Conservation (phyloP, 192 early-diverging fungal genomes). For the Coemansia sp. region DNA sequence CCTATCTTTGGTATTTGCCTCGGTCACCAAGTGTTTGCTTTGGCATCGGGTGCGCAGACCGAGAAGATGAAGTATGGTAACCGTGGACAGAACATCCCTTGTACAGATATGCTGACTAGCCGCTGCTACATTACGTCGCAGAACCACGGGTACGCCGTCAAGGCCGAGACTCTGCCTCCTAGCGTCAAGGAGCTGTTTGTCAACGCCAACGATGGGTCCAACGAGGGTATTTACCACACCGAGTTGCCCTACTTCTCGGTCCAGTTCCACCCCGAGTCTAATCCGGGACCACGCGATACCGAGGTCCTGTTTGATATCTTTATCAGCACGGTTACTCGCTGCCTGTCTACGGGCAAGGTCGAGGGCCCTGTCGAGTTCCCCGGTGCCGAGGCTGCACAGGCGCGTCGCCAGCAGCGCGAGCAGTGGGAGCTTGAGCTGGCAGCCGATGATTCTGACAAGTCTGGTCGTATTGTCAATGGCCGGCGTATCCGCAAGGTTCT, state of each 20-base stretch:
- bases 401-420: conserved; percentile 35
- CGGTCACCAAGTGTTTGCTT: conserved; percentile 95
- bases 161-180: conserved; percentile 72
- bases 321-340: conserved; percentile 76
- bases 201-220: conserved; percentile 98
- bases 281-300: conserved; percentile 95
- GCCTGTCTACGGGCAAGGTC: conserved; percentile 68
- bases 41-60: conserved; percentile 92
- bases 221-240: conserved; percentile 96
- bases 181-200: conserved; percentile 85
- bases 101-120: conserved; percentile 92
- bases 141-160: conserved; percentile 98
- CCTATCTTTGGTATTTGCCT: conserved; percentile 99
- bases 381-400: conserved; percentile 54
- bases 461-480: conserved; percentile 58
- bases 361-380: conserved; percentile 75
- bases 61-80: conserved; percentile 99
- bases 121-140: conserved; percentile 99
- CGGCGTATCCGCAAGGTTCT: conserved; percentile 89
- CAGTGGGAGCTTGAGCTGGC: conserved; percentile 54
- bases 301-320: conserved; percentile 98
- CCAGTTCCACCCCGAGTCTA: conserved; percentile 99
- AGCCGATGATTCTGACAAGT: conserved; percentile 46
- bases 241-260: conserved; percentile 94
- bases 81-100: conserved; percentile 99